These are phyloP conservation scores for Agastache rugosa DNA, from an alignment of 257 asterid species.

Conservation along the genomic window DNA sequence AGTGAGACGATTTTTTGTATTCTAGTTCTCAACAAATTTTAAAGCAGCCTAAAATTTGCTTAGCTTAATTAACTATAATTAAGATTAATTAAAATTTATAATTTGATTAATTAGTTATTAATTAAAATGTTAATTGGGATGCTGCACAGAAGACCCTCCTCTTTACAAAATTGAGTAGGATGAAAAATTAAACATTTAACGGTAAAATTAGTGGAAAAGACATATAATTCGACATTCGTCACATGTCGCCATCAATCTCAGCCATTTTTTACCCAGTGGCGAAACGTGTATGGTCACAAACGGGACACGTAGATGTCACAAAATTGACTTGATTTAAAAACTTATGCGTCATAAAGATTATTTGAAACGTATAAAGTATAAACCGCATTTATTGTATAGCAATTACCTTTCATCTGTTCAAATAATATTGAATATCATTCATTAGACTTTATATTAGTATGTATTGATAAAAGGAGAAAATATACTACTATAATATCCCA, in stretches of 20 bases:
- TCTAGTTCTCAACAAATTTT: too few relatives aligned
- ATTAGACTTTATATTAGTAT: neutral
- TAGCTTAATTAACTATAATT: too few relatives aligned
- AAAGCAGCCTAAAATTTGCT: too few relatives aligned
- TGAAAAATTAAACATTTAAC: neutral
- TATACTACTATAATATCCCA: too few relatives aligned
- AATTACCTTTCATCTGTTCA: neutral
- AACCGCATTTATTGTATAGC: neutral
- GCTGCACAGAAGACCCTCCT: too few relatives aligned
- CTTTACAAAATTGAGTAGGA: too few relatives aligned
- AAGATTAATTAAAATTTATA: too few relatives aligned
- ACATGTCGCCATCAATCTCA: neutral
- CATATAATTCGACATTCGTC: neutral
- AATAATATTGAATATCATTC: neutral
- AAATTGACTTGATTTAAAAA: neutral
- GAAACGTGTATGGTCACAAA: constrained; percentile 15
- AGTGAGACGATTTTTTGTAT: too few relatives aligned
- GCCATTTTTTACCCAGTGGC: neutral
- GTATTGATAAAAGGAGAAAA: too few relatives aligned
- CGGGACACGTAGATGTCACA: neutral
- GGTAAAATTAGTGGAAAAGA: neutral
- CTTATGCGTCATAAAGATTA: neutral
- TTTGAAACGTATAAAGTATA: constrained; percentile 4
- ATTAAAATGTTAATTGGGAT: too few relatives aligned
- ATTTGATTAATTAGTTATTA: too few relatives aligned